Conservation (phyloP, 2,329 filamentous ascomycete species). For the Venturia asperata region DNA sequence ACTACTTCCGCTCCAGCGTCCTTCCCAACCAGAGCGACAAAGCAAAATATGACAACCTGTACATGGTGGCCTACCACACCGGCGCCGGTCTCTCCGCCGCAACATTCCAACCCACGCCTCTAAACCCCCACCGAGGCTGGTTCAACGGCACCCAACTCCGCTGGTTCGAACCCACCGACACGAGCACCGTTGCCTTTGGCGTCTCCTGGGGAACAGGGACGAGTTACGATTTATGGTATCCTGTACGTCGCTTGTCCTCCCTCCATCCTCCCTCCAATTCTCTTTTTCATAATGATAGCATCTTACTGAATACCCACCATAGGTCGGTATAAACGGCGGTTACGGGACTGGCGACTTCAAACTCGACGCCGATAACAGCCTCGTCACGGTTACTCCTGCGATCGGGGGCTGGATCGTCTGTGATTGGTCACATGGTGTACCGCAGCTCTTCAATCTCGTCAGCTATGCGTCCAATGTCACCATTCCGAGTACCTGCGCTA, state of each 20-base stretch:
- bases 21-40: conserved; percentile 18
- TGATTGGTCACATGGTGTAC: background rate
- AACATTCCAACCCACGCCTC: conserved; percentile 26
- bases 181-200: background rate
- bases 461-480: background rate
- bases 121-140: background rate
- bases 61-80: conserved; percentile 35
- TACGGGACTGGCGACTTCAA: background rate
- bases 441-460: background rate
- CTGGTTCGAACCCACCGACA: background rate
- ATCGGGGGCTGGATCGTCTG: background rate
- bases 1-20: conserved; percentile 7
- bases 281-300: background rate
- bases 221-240: background rate
- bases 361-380: background rate
- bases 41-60: conserved; percentile 31
- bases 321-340: background rate
- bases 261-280: background rate
- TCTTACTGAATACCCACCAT: background rate
- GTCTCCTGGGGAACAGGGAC: background rate
- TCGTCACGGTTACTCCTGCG: background rate
- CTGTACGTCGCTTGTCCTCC: background rate
- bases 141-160: background rate
- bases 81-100: conserved; percentile 36
- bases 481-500: background rate